These are phyloP conservation scores for Scytalidium sp. DNA, from an alignment of 2,329 filamentous ascomycete genomes.

Conservation along the genomic window DNA sequence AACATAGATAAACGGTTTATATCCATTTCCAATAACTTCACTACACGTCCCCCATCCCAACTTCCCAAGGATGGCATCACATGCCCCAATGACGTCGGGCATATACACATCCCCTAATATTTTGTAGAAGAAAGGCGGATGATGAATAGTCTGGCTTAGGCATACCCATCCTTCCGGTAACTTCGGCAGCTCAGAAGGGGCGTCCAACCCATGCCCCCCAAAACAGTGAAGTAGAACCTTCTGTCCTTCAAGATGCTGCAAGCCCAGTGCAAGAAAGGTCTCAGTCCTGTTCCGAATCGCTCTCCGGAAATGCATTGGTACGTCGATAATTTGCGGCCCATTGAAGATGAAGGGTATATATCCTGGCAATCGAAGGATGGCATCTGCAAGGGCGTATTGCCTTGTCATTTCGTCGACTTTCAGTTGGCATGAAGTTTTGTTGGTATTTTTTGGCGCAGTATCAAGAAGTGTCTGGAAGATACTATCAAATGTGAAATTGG, in stretches of 20 bases:
- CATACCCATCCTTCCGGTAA: conserved; percentile 14
- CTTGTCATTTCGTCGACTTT: conserved; percentile 11
- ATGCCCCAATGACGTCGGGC: conserved; percentile 13
- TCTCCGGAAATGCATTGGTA: conserved; percentile 13
- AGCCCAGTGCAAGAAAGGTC: conserved; percentile 2
- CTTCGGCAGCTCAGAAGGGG: conserved; percentile 5
- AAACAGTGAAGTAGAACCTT: conserved; percentile 10
- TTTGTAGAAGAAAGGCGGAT: conserved; percentile 12
- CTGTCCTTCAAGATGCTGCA: conserved; percentile 4
- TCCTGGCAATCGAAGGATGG: conserved; percentile 12
- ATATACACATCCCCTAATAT: conserved; percentile 12
- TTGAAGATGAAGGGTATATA: conserved; percentile 11
- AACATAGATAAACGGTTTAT: conserved; percentile 12
- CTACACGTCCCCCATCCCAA: conserved; percentile 15
- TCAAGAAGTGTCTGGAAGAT: conserved; percentile 10
- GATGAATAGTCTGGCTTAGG: conserved; percentile 14
- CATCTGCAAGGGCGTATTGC: conserved; percentile 10
- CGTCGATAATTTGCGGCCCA: conserved; percentile 8
- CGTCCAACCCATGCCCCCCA: conserved; percentile 8
- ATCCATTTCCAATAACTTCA: conserved; percentile 16
- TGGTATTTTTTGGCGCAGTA: conserved; percentile 3
- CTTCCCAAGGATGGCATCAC: conserved; percentile 15
- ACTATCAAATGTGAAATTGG: conserved; percentile 14
- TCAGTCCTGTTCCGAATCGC: conserved; percentile 6
- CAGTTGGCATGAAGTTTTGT: conserved; percentile 3